Percentiles rank a stretch among this genome's conserved stretches.
Conservation (phyloP, 768 basidiomycete species). For the Cystofilobasidium capitatum region DNA sequence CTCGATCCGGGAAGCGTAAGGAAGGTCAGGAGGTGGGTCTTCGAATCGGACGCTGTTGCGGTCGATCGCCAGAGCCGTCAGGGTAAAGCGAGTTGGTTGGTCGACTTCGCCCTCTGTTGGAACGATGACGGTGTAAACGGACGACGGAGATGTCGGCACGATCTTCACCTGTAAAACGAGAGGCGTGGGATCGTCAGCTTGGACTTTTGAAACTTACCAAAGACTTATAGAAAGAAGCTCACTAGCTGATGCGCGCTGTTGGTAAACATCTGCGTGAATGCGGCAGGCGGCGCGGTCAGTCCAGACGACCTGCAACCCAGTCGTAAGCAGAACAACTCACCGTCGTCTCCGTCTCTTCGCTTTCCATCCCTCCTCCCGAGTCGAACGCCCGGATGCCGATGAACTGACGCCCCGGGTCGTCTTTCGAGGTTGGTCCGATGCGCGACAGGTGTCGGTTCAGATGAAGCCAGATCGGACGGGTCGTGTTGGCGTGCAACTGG, state of each 20-base stretch:
- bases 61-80: constrained; percentile 51
- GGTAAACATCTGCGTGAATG: constrained; percentile 35
- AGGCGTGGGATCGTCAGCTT: constrained; percentile 27
- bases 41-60: constrained; percentile 34
- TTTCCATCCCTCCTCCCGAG: constrained; percentile 21
- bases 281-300: background rate
- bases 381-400: constrained; percentile 52
- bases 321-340: background rate
- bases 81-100: constrained; percentile 54
- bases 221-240: constrained; percentile 27
- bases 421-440: constrained; percentile 40
- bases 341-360: constrained; percentile 10
- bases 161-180: constrained; percentile 25
- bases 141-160: constrained; percentile 23
- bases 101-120: constrained; percentile 55
- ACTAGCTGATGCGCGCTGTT: constrained; percentile 48
- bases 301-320: background rate
- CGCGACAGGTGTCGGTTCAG: constrained; percentile 64
- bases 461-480: constrained; percentile 63
- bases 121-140: constrained; percentile 47
- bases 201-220: constrained; percentile 22
- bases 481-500: constrained; percentile 29
- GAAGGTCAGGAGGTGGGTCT: constrained; percentile 27
- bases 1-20: constrained; percentile 46
- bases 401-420: constrained; percentile 30